A percentile compares a stretch with the other conserved stretches of the same genome.
Conservation (phyloP, 169 alveolate genomes). For the Pseudocohnilembus persalinus region DNA sequence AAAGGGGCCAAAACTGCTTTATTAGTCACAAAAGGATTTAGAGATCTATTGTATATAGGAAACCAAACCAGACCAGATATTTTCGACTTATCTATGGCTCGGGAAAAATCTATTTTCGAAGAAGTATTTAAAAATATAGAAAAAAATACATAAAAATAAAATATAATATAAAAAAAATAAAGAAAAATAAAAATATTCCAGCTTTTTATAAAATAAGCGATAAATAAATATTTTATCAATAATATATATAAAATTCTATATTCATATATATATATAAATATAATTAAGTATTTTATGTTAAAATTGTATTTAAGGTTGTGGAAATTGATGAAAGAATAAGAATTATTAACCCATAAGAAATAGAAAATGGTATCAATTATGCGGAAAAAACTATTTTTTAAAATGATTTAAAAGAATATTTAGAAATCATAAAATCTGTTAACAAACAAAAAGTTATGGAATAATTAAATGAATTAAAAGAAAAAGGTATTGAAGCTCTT, state of each 20-base stretch:
- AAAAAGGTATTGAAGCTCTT: constrained; percentile 56
- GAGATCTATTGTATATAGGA: constrained; percentile 78
- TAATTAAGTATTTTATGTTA: too few species aligned
- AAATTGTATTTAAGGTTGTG: background rate
- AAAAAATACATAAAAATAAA: too few species aligned
- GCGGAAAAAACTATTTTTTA: constrained; percentile 7
- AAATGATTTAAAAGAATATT: constrained; percentile 48
- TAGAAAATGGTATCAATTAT: background rate
- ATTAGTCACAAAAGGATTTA: constrained; percentile 79
- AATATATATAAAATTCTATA: too few species aligned
- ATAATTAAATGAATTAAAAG: constrained; percentile 36
- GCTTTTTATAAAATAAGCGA: too few species aligned
- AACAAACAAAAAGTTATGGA: constrained; percentile 42
- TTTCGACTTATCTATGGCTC: constrained; percentile 70
- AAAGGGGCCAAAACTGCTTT: constrained; percentile 75
- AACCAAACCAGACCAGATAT: constrained; percentile 79
- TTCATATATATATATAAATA: too few species aligned
- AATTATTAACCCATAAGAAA: constrained; percentile 40
- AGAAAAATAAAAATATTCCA: too few species aligned
- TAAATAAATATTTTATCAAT: too few species aligned
- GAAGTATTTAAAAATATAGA: too few species aligned
- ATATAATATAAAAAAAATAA: too few species aligned
- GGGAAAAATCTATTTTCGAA: constrained; percentile 58
- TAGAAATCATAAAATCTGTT: constrained; percentile 38
- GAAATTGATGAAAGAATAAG: constrained; percentile 82